phyloP scores from a whole-genome alignment of 1,284 basidiomycete species.

The Ganoderma multipileum region DNA sequence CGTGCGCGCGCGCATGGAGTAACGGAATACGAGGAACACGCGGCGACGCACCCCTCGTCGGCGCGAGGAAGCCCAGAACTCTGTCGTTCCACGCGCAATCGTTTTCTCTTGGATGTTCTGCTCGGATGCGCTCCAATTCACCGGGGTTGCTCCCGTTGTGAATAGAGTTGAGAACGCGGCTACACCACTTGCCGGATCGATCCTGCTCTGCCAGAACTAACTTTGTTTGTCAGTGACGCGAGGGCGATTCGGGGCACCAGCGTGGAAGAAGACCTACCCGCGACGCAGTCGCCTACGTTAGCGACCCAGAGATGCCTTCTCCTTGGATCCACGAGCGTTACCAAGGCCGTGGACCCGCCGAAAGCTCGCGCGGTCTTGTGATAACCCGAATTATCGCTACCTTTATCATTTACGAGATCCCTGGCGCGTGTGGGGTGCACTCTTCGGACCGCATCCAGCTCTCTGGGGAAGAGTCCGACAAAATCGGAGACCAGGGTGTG shows the following conservation, averaged over 20 bases:
- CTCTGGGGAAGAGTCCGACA: conserved; percentile 50
- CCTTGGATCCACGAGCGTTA: conserved; percentile 60
- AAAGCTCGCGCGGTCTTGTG: conserved; percentile 54
- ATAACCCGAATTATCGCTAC: conserved; percentile 35
- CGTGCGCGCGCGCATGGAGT: conserved; percentile 1
- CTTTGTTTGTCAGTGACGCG: conserved; percentile 18
- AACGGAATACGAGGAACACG: conserved; percentile 8
- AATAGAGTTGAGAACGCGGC: conserved; percentile 52
- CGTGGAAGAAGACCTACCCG: conserved; percentile 48
- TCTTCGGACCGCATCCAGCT: conserved; percentile 29
- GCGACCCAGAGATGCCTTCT: conserved; percentile 65
- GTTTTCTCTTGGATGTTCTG: conserved; percentile 62
- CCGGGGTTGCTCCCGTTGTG: conserved; percentile 60
- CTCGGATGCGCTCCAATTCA: conserved; percentile 55
- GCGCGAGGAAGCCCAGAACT: conserved; percentile 68
- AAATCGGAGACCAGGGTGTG: conserved; percentile 53
- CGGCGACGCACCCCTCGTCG: conserved; percentile 61
- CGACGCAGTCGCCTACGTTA: conserved; percentile 72
- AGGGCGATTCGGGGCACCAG: conserved; percentile 9
- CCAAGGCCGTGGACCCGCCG: conserved; percentile 66
- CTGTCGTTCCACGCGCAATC: conserved; percentile 57
- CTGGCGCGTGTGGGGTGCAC: conserved; percentile 37
- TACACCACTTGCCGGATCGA: conserved; percentile 48
- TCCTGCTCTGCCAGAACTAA: conserved; percentile 53
- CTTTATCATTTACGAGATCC: conserved; percentile 36